These are phyloP conservation scores for Fusarium sp. DNA, from an alignment of 2,329 filamentous ascomycete genomes.

Conservation along the genomic window DNA sequence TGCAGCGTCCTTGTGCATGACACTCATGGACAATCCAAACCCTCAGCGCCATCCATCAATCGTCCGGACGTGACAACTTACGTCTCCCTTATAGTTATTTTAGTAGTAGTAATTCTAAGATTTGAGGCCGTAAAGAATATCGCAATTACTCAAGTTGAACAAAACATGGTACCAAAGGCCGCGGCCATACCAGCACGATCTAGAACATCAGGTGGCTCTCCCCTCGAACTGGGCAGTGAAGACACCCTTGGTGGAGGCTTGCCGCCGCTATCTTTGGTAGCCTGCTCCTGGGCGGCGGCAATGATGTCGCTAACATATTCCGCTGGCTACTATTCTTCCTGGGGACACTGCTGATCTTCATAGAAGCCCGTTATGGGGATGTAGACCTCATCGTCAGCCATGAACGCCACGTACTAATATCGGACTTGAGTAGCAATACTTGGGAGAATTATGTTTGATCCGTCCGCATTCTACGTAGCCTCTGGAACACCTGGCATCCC, in stretches of 20 bases:
- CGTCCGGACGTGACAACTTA: background rate
- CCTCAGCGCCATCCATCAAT: no score
- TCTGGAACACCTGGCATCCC: background rate
- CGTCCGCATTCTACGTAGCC: background rate
- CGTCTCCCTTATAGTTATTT: conserved; percentile 14
- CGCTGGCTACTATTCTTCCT: conserved; percentile 10
- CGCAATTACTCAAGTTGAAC: conserved; percentile 2
- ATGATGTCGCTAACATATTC: conserved; percentile 18
- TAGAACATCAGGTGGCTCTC: background rate
- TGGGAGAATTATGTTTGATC: background rate
- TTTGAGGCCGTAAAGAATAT: background rate
- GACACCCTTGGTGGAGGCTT: background rate
- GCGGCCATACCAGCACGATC: background rate
- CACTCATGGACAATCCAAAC: no score
- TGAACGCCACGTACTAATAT: conserved; percentile 12
- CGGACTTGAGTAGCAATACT: background rate
- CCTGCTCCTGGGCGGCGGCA: conserved; percentile 11
- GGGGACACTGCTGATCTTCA: background rate
- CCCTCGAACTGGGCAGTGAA: conserved; percentile 9
- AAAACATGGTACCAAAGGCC: background rate
- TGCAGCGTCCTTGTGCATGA: no score
- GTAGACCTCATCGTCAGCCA: background rate
- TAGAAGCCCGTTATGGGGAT: conserved; percentile 4
- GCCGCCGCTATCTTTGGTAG: conserved; percentile 9
- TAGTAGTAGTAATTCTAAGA: conserved; percentile 12